A percentile compares a stretch with the other conserved stretches of the same genome.
Conservation (phyloP, 2,329 filamentous ascomycete species). For the Didymella sp. region DNA sequence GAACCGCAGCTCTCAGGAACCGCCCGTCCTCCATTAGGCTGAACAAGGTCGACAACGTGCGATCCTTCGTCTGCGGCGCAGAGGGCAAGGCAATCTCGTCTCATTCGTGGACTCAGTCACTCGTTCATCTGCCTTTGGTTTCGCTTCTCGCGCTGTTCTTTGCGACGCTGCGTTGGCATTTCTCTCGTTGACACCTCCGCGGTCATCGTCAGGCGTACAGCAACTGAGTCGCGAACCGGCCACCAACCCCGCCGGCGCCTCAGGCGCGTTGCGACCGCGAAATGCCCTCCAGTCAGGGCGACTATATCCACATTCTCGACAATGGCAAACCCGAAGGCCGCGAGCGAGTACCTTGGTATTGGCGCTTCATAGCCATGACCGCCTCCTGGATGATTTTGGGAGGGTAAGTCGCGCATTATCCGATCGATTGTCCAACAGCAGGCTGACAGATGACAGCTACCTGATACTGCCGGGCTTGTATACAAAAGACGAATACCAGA, state of each 20-base stretch:
- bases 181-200: not conserved
- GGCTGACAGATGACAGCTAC: slow-evolving; percentile 48
- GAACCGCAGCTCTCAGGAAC: slow-evolving; percentile 20
- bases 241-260: slow-evolving; percentile 25
- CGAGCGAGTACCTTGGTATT: slow-evolving; percentile 54
- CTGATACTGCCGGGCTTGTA: slow-evolving; percentile 59
- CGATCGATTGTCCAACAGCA: not conserved
- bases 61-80: slow-evolving; percentile 12
- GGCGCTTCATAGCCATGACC: slow-evolving; percentile 53
- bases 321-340: slow-evolving; percentile 28
- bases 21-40: slow-evolving; percentile 17
- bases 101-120: slow-evolving; percentile 1
- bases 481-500: slow-evolving; percentile 47
- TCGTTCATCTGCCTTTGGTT: slow-evolving; percentile 5
- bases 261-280: slow-evolving; percentile 31
- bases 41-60: slow-evolving; percentile 16
- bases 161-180: slow-evolving; percentile 9
- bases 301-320: slow-evolving; percentile 41
- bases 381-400: slow-evolving; percentile 58
- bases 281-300: slow-evolving; percentile 42
- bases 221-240: slow-evolving; percentile 31
- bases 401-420: slow-evolving; percentile 47
- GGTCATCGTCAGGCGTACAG: slow-evolving; percentile 21
- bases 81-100: not conserved
- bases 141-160: not conserved